Evolutionary conservation across 1,284 basidiomycete genomes (phyloP), one percentile per base, ranked within the genome.

Genomic region (Heterobasidion annosum): DNA sequence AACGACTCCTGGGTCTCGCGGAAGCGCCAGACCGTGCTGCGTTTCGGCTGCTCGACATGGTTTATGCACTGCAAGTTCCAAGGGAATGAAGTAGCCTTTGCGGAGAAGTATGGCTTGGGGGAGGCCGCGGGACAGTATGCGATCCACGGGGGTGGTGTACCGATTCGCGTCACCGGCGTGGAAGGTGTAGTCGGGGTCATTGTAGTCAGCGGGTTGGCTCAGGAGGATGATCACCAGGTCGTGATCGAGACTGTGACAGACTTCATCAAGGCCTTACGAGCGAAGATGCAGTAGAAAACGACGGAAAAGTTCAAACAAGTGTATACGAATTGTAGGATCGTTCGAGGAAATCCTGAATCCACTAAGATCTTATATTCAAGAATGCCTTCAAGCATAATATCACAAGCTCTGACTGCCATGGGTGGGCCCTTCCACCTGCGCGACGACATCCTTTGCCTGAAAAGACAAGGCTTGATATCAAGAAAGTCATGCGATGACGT

Each of bases 1-100:
- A 69, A 67, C 53, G 69, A 68, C 64, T 56, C 56, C 47, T 70
- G 68, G 69, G 64, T 70, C 49, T 64, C 64, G 48, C 70, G 69
- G 50, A 71, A 68, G 54, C 70, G 70, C 49, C 63, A 63, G 12
- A 63, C 64, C 1, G 68, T 70, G 42, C 63, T 70, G 2, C 55
- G 70, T 49, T 72, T 66, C 68, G 62, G 67, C 7, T 34, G 35
- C 53, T 65, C 66, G 46, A 64, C 64, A 10, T 61, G 61, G 57
- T 53, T 55, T 9, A 62, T 69, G 63, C 61, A 63, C 56, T 56
- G 59, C 58, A 63, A 63, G 56, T 56, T 53, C 55, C 50, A n/a
- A 16, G 61, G 59, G 42, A 35, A 59, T 57, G 63, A 63, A 35
- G 34, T 46, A 32, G 54, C 54, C 47, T 64, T 65, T 56, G 54